phyloP scores from a whole-genome alignment of 176 grass and related monocot genomes.

The Puya raimondii region DNA sequence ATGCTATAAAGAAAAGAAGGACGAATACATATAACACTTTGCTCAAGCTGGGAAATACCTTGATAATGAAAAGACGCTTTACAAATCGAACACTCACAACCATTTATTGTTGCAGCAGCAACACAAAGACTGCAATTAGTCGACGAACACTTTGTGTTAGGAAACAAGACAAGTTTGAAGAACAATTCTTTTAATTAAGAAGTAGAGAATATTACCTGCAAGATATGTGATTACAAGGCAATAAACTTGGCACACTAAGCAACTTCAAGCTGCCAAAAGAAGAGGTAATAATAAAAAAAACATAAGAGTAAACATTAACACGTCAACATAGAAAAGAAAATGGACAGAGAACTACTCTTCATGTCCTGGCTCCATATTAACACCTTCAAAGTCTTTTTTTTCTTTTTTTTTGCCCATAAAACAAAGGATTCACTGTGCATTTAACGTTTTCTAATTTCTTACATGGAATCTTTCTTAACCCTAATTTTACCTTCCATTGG shows the following conservation, averaged over 20 bases:
- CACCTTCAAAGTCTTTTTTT: too few relatives aligned
- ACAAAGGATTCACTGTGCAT: too few relatives aligned
- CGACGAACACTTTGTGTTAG: constrained; percentile 1
- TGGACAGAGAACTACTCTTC: not conserved
- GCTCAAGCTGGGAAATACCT: constrained; percentile 27
- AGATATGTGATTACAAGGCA: constrained; percentile 77
- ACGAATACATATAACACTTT: not conserved
- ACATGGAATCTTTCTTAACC: too few relatives aligned
- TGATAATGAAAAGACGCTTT: constrained; percentile 52
- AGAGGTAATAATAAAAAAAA: not conserved
- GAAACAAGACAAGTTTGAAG: not conserved
- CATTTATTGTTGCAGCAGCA: constrained; percentile 19
- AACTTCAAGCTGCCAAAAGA: constrained; percentile 55
- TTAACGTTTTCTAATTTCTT: too few relatives aligned
- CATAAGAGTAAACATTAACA: not conserved
- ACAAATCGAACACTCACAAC: constrained; percentile 63
- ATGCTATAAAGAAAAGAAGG: not conserved
- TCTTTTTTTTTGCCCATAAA: too few relatives aligned
- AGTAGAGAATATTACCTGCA: constrained; percentile 44
- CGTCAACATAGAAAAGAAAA: not conserved
- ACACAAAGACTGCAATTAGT: constrained; percentile 55
- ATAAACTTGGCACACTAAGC: constrained; percentile 54
- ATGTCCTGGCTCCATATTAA: too few relatives aligned
- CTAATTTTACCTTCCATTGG: too few relatives aligned
- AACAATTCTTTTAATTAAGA: not conserved